These are phyloP conservation scores for Striga asiatica DNA, from an alignment of 257 asterid genomes.

Conservation along the genomic window DNA sequence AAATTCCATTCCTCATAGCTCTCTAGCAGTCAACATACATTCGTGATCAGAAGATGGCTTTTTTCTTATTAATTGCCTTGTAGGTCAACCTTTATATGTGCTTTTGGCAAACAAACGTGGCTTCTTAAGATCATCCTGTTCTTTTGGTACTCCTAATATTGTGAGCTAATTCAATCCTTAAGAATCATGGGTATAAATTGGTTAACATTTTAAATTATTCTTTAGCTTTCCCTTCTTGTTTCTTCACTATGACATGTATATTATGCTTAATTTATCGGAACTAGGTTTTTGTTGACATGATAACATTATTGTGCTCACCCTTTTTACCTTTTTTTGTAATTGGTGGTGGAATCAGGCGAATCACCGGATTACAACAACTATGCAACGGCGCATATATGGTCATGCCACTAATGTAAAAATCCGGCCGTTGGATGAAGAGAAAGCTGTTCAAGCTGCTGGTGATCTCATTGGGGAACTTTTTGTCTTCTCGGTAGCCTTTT, in stretches of 20 bases:
- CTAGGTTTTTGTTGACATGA: too few species aligned
- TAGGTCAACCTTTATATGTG: neutral
- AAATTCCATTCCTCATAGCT: too few species aligned
- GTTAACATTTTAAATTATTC: neutral
- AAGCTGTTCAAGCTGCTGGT: slow-evolving; percentile 89
- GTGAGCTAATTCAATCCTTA: neutral
- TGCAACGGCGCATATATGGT: slow-evolving; percentile 85
- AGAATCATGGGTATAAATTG: neutral
- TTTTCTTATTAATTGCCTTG: neutral
- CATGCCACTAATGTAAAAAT: slow-evolving; percentile 94
- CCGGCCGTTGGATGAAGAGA: slow-evolving; percentile 90
- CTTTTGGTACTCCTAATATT: neutral
- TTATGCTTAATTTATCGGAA: too few species aligned
- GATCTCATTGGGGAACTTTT: slow-evolving; percentile 87
- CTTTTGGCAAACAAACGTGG: neutral
- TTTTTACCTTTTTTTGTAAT: slow-evolving; percentile 10
- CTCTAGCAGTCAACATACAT: too few species aligned
- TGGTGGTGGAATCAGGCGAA: slow-evolving; percentile 51
- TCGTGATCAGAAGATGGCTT: neutral
- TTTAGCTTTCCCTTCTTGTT: neutral
- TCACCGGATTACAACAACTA: slow-evolving; percentile 79
- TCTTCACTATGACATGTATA: neutral
- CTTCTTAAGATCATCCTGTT: neutral
- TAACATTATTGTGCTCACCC: too few species aligned
- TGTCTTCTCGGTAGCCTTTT: slow-evolving; percentile 60